Conservation (phyloP, 2,329 filamentous ascomycete species). For the Cladosporium sp. region DNA sequence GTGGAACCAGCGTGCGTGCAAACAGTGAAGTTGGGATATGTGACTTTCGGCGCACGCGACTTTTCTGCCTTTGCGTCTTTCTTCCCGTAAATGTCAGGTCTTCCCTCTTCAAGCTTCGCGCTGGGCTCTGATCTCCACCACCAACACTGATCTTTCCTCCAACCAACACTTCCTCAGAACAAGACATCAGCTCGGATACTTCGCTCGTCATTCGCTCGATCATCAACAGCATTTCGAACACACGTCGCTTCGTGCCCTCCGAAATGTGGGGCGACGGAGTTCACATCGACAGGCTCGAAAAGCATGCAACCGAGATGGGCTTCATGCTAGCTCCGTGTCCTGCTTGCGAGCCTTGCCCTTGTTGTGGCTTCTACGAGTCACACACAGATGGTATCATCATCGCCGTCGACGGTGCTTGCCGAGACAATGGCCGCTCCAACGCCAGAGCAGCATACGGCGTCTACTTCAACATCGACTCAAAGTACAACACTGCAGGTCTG, state of each 20-base stretch:
- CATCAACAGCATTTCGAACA: neutral
- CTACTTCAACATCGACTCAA: constrained; percentile 17
- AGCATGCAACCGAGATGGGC: neutral
- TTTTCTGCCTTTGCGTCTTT: neutral
- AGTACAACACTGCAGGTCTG: constrained; percentile 18
- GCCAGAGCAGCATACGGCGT: constrained; percentile 27
- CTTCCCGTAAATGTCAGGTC: neutral
- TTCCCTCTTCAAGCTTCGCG: neutral
- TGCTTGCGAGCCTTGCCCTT: neutral
- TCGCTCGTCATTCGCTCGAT: neutral
- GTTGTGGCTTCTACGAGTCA: neutral
- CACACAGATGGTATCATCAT: constrained; percentile 31
- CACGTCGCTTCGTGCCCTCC: neutral
- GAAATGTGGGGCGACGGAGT: neutral
- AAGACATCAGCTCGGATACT: neutral
- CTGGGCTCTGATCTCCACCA: neutral
- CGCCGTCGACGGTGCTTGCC: constrained; percentile 29
- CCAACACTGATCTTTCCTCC: neutral
- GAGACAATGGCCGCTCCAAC: constrained; percentile 23
- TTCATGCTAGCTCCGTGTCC: neutral
- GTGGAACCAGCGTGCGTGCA: too few species aligned
- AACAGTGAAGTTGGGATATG: neutral
- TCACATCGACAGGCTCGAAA: neutral
- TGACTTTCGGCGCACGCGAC: neutral
- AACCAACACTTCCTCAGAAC: neutral